Conservation (phyloP, 23 red algal species). For the Cyanidiococcus yangmingshanensis region DNA sequence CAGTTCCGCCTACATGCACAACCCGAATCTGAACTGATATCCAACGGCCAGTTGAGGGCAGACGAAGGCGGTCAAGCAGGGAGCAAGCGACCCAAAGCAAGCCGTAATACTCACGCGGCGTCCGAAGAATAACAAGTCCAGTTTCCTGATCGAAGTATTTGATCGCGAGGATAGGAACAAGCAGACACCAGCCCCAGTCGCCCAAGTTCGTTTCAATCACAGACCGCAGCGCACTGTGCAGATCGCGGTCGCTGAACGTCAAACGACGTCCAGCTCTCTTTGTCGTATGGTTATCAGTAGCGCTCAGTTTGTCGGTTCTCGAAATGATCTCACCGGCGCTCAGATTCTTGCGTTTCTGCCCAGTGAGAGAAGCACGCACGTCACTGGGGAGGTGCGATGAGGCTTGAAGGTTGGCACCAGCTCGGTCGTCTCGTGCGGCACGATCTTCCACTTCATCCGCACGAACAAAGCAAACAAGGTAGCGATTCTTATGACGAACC, state of each 20-base stretch:
- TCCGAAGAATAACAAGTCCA: not conserved
- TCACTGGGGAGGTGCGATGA: too few relatives aligned
- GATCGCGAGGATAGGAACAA: not conserved
- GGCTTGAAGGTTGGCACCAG: too few relatives aligned
- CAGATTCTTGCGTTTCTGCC: not conserved
- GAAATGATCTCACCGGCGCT: too few relatives aligned
- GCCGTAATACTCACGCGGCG: not conserved
- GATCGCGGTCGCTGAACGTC: not conserved
- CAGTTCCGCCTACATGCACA: not conserved
- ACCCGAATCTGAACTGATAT: not conserved
- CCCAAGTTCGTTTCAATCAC: not conserved
- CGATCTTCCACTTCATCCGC: too few relatives aligned
- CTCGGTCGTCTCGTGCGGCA: too few relatives aligned
- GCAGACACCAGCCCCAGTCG: not conserved
- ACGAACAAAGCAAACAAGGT: not conserved
- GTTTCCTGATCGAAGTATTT: not conserved
- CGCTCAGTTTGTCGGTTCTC: too few relatives aligned
- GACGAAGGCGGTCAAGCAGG: not conserved
- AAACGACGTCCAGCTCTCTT: too few relatives aligned
- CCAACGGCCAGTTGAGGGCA: not conserved
- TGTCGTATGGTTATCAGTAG: too few relatives aligned
- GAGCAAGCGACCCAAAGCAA: conserved; percentile 1
- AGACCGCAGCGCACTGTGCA: not conserved
- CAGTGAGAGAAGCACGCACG: not conserved
- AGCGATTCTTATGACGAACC: not conserved